Base-by-base conservation (phyloP, 257 asterid genomes). In the Pogostemon cablin region DNA sequence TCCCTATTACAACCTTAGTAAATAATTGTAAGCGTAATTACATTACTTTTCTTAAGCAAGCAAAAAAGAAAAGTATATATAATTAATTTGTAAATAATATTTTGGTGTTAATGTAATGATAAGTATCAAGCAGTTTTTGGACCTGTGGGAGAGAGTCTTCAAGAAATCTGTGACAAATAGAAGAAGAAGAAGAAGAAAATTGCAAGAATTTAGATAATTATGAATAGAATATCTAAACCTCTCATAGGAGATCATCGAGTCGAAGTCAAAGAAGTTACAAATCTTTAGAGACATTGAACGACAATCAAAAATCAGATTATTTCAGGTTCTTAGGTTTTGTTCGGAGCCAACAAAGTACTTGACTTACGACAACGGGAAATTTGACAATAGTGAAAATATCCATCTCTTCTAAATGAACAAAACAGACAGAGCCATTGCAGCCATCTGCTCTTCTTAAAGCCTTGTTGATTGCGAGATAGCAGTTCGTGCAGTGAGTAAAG, bases 81-180 rank as follows among this genome's bases (percentile, higher is more conserved):
- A 7, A 35, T 3, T 37, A 3, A 4, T 6, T 56, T 20, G 52
- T 0, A 20, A 4, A 47, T 50, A 1, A 9, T 0, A 8, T 49
- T 67, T 46, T 20, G 25, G n/a, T 20, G 25, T 20, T 74, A 68
- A 37, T 69, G 46, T 20, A 20, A 20, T 20, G 25, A 78, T 69
- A 88, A 96, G 65, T 82, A 83, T 79, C 78, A 74, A 71, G 84
- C 86, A 59, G 93, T 88, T 63, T 88, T 91, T 70, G 90, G 96
- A 58, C 78, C 85, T 82, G 79, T 81, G 67, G 79, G 57, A 61
- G 75, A 44, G 82, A 73, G 72, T 76, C 66, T 72, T 72, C 54
- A 59, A 78, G 72, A 56, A 65, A 74, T 72, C 62, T 62, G 4
- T 78, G 82, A 77, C 75, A 71, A 65, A 47, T 63, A 49, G 25